Percentiles rank a stretch among this genome's conserved stretches.
Conservation (phyloP, 495 filamentous ascomycete genomes). For the Penicilliopsis zonata region DNA sequence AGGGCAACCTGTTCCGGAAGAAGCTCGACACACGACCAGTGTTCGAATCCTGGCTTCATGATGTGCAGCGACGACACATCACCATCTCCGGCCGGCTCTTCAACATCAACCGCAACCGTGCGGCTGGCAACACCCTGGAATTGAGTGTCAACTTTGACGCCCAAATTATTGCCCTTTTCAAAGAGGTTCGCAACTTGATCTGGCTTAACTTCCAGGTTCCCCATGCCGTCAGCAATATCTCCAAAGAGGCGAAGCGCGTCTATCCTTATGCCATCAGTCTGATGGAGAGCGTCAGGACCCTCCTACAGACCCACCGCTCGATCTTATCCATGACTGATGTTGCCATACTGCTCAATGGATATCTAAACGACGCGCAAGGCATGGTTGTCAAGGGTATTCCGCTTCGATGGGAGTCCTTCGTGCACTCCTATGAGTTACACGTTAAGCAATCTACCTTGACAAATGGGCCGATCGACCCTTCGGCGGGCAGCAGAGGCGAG, state of each 20-base stretch:
- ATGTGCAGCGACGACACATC: conserved; percentile 74
- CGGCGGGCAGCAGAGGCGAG: conserved; percentile 48
- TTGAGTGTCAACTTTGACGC: conserved; percentile 92
- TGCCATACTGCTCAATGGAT: conserved; percentile 74
- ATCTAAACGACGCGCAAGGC: conserved; percentile 73
- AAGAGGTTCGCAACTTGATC: conserved; percentile 92
- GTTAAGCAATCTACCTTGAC: conserved; percentile 55
- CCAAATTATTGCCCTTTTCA: conserved; percentile 94
- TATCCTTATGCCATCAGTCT: conserved; percentile 95
- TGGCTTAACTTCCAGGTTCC: conserved; percentile 91
- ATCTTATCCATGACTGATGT: conserved; percentile 78
- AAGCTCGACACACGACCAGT: conserved; percentile 89
- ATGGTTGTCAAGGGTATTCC: conserved; percentile 78
- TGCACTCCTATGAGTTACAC: conserved; percentile 89
- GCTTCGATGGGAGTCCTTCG: conserved; percentile 91
- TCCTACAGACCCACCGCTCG: conserved; percentile 71
- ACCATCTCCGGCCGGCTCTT: conserved; percentile 88
- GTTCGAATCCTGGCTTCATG: conserved; percentile 88
- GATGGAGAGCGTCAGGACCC: conserved; percentile 92
- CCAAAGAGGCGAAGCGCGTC: conserved; percentile 92
- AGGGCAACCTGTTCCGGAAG: conserved; percentile 84
- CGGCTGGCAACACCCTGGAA: conserved; percentile 74
- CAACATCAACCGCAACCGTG: conserved; percentile 73
- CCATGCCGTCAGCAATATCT: conserved; percentile 85
- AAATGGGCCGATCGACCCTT: conserved; percentile 47